Conservation (phyloP, 2,329 filamentous ascomycete species). For the Cladosporium oxysporum region DNA sequence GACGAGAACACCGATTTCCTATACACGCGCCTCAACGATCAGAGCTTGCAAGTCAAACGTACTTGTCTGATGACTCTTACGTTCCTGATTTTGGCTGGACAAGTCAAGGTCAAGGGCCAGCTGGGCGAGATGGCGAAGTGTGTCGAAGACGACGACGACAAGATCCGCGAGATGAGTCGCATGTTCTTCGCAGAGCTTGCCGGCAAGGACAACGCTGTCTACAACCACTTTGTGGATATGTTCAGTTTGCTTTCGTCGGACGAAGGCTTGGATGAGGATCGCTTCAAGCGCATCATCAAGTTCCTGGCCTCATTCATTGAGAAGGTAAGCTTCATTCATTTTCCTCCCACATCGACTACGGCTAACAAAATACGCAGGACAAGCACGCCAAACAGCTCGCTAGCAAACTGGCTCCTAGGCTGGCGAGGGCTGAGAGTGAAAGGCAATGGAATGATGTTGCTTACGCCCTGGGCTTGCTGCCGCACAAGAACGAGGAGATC, state of each 20-base stretch:
- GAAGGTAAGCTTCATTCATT: conserved; percentile 65
- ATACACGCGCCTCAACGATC: conserved; percentile 88
- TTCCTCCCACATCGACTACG: background rate
- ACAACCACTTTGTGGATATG: conserved; percentile 99
- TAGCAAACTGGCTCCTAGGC: conserved; percentile 84
- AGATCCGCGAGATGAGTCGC: conserved; percentile 86
- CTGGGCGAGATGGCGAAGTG: conserved; percentile 99
- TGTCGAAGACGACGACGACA: conserved; percentile 91
- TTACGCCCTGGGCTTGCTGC: conserved; percentile 83
- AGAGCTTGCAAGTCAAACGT: conserved; percentile 86
- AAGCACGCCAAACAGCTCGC: conserved; percentile 95
- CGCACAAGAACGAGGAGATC: conserved; percentile 92
- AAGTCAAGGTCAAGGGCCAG: conserved; percentile 99
- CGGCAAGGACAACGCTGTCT: conserved; percentile 97
- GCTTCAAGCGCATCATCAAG: conserved; percentile 81
- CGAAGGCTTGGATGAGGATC: conserved; percentile 76
- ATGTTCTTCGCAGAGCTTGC: conserved; percentile 99
- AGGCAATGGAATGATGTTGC: conserved; percentile 97
- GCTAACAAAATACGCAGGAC: conserved; percentile 59
- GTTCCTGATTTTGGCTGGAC: conserved; percentile 92
- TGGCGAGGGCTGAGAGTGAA: conserved; percentile 85
- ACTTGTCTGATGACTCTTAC: conserved; percentile 98
- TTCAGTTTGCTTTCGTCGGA: conserved; percentile 90
- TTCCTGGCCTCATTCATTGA: conserved; percentile 96
- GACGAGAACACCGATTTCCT: conserved; percentile 99